A percentile compares a stretch with the other conserved stretches of the same genome.
Evolutionary conservation across 495 filamentous ascomycete genomes (phyloP).

Genomic region (Penicillium crystallinum): DNA sequence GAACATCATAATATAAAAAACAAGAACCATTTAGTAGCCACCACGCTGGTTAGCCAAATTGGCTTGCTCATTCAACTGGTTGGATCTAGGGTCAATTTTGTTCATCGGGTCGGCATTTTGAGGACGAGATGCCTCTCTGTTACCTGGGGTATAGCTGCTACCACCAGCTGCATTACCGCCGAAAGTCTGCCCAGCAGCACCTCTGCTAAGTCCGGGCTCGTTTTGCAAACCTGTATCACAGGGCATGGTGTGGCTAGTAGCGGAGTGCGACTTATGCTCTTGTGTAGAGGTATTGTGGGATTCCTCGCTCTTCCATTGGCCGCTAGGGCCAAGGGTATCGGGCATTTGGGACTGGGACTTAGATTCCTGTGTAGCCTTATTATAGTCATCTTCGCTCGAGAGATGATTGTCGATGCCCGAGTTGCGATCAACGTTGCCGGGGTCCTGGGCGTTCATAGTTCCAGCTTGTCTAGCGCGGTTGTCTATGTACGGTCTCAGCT

Average conservation of each 20-base stretch:
- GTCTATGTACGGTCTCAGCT: not conserved
- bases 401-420: slow-evolving; percentile 3
- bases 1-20: no score
- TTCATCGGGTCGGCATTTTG: slow-evolving; percentile 4
- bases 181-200: not conserved
- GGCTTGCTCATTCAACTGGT: not conserved
- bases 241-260: slow-evolving; percentile 6
- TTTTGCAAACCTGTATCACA: not conserved
- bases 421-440: not conserved
- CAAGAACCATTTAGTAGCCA: slow-evolving; percentile 3
- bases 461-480: not conserved
- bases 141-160: slow-evolving; percentile 2
- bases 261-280: slow-evolving; percentile 13
- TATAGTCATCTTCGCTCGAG: slow-evolving; percentile 1
- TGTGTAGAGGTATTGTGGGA: slow-evolving; percentile 5
- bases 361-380: slow-evolving; percentile 2
- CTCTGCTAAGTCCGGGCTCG: not conserved
- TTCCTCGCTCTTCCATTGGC: slow-evolving; percentile 2
- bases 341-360: not conserved
- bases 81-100: slow-evolving; percentile 6
- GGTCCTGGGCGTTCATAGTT: not conserved
- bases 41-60: slow-evolving; percentile 8
- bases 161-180: slow-evolving; percentile 8
- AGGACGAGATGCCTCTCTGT: not conserved
- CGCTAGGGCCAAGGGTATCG: not conserved